phyloP scores from a whole-genome alignment of 179 eudicot genomes.

The Beta corolliflora region DNA sequence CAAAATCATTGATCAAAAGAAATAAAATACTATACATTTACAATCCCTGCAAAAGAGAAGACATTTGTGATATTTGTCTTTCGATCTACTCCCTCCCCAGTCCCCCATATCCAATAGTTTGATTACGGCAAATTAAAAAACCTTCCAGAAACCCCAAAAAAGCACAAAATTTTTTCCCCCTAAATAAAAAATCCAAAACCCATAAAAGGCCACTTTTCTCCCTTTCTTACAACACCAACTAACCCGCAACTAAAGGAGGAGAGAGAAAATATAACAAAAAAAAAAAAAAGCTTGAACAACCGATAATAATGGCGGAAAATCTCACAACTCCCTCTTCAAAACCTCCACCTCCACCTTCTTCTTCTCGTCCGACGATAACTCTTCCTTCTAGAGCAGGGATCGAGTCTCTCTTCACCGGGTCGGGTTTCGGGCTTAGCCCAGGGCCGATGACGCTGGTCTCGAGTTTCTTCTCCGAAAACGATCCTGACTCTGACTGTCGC shows the following conservation, averaged over 20 bases:
- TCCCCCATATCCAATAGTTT: neutral
- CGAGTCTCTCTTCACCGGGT: slow-evolving; percentile 54
- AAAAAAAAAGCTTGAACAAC: neutral
- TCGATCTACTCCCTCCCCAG: neutral
- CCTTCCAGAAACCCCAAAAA: neutral
- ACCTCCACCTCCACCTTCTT: slow-evolving; percentile 18
- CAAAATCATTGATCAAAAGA: no score
- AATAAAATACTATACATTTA: no score
- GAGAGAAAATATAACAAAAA: no score
- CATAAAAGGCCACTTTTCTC: slow-evolving; percentile 13
- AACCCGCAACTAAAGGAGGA: neutral
- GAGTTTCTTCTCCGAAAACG: slow-evolving; percentile 71
- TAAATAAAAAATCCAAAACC: neutral
- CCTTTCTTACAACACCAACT: neutral
- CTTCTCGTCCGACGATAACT: slow-evolving; percentile 46
- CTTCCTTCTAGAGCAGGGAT: slow-evolving; percentile 64
- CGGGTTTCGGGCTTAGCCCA: slow-evolving; percentile 65
- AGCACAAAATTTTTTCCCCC: neutral
- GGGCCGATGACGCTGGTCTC: slow-evolving; percentile 91
- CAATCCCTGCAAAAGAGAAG: neutral
- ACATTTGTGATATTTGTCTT: neutral
- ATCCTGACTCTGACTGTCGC: slow-evolving; percentile 64
- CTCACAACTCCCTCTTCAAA: slow-evolving; percentile 27
- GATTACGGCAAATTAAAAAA: neutral
- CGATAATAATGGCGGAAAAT: slow-evolving; percentile 39